A percentile compares a stretch with the other conserved stretches of the same genome.
phyloP scores from a whole-genome alignment of 805 yeast species.

The Torulaspora franciscae region DNA sequence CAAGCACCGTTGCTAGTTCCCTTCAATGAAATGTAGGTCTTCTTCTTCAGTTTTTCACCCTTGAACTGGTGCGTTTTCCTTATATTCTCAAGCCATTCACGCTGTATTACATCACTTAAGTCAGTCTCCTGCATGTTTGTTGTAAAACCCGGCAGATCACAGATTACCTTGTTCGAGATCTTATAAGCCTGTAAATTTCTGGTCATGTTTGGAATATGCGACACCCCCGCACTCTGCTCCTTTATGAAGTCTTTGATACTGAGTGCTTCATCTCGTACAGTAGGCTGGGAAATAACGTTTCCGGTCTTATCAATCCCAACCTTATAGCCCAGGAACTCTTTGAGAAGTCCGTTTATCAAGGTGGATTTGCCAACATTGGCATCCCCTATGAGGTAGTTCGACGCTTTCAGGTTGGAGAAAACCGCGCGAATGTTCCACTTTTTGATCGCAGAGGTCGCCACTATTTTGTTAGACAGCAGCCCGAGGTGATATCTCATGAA shows the following conservation, averaged over 20 bases:
- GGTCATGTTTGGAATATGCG: constrained; percentile 66
- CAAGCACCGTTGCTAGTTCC: constrained; percentile 40
- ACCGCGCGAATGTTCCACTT: constrained; percentile 30
- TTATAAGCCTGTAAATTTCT: constrained; percentile 44
- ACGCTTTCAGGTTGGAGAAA: constrained; percentile 22
- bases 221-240: constrained; percentile 35
- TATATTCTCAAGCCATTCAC: constrained; percentile 29
- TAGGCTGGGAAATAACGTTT: constrained; percentile 1
- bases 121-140: constrained; percentile 19
- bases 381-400: constrained; percentile 54
- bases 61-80: constrained; percentile 34
- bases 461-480: constrained; percentile 26
- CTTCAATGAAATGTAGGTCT: constrained; percentile 36
- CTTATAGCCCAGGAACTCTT: constrained; percentile 22
- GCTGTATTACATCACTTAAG: constrained; percentile 30
- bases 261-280: neutral
- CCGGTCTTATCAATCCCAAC: constrained; percentile 11
- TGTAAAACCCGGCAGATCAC: constrained; percentile 42
- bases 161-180: constrained; percentile 31
- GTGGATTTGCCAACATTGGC: constrained; percentile 70
- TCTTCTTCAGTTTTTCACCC: constrained; percentile 29
- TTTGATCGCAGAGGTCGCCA: constrained; percentile 26
- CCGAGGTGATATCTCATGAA: constrained; percentile 31
- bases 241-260: constrained; percentile 10
- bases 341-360: constrained; percentile 47